Percentiles rank a stretch among this genome's conserved stretches.
Evolutionary conservation across 345 rosid species (phyloP).

Genomic region (Euphorbia tirucalli): DNA sequence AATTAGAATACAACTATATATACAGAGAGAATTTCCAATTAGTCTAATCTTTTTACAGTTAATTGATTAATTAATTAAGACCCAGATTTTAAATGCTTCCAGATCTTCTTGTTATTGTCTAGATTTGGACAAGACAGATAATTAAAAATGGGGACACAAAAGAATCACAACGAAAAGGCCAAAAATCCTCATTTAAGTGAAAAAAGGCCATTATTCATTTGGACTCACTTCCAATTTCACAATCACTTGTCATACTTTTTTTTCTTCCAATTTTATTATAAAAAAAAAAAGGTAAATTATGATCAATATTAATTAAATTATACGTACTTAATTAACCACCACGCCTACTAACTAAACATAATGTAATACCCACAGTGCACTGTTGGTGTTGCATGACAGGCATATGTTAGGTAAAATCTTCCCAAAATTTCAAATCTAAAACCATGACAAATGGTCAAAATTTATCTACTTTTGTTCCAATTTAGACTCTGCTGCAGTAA

Average conservation of each 20-base stretch:
- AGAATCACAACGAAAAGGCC: slow-evolving; percentile 1
- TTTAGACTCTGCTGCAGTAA: too few relatives aligned
- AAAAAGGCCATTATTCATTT: slow-evolving; percentile 4
- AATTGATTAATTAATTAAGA: not conserved
- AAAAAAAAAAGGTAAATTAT: too few relatives aligned
- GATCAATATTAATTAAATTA: too few relatives aligned
- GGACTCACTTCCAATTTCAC: not conserved
- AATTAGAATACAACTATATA: not conserved
- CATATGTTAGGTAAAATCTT: too few relatives aligned
- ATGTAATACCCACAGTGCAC: too few relatives aligned
- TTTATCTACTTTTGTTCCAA: too few relatives aligned
- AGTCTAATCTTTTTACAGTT: not conserved
- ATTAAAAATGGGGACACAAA: not conserved
- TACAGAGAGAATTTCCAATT: not conserved
- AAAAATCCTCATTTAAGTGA: not conserved
- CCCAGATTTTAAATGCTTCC: not conserved
- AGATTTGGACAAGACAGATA: not conserved
- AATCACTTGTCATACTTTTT: not conserved
- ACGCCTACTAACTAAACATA: too few relatives aligned
- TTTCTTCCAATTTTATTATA: not conserved
- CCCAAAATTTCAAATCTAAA: too few relatives aligned
- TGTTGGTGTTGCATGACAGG: too few relatives aligned
- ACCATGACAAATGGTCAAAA: too few relatives aligned
- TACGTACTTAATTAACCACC: not conserved
- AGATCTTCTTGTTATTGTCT: not conserved